Percentiles rank a stretch among this genome's conserved stretches.
These are phyloP conservation scores for Diplocarpon rosae DNA, from an alignment of 2,329 filamentous ascomycete genomes.

Conservation along the genomic window DNA sequence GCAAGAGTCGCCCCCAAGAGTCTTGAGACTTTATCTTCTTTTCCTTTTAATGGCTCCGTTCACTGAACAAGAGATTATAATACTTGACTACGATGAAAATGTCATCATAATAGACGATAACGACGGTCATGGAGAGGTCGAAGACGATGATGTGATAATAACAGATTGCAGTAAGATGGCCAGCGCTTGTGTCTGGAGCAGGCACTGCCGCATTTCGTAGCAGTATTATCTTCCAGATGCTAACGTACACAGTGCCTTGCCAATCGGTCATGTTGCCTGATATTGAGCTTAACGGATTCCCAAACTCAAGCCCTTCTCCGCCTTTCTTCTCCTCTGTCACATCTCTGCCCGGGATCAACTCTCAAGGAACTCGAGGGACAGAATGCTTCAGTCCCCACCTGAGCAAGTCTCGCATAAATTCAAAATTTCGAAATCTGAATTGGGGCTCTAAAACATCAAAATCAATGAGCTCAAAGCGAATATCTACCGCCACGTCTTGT, in stretches of 20 bases:
- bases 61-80: background rate
- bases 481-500: background rate
- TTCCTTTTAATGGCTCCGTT: background rate
- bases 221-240: background rate
- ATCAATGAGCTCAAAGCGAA: background rate
- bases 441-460: background rate
- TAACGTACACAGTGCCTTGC: background rate
- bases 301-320: background rate
- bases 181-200: too few relatives aligned
- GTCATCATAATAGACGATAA: constrained; percentile 1
- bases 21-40: too few relatives aligned
- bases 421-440: background rate
- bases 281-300: background rate
- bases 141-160: background rate
- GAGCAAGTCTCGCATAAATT: background rate
- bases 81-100: constrained; percentile 7
- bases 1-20: too few relatives aligned
- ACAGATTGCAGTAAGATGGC: background rate
- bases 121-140: background rate
- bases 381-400: background rate
- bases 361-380: background rate
- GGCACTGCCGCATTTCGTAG: background rate
- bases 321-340: background rate
- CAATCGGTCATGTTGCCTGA: too few relatives aligned
- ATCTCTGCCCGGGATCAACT: background rate